Percentiles rank a stretch among this genome's conserved stretches.
Evolutionary conservation across 164 flowering plant genomes (phyloP).

Genomic region (Macadamia integrifolia): DNA sequence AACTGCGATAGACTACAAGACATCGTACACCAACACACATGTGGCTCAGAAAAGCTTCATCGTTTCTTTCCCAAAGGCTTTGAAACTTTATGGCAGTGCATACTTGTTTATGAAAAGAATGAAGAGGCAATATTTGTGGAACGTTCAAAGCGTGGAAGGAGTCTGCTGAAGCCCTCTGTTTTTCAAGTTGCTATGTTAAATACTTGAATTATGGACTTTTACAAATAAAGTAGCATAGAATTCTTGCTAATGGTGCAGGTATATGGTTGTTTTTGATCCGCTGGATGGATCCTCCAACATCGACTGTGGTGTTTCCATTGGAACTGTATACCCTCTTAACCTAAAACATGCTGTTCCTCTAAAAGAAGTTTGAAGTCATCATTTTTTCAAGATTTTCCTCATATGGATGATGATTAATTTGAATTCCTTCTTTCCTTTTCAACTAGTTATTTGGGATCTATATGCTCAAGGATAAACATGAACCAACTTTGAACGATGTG

Average conservation of each 20-base stretch:
- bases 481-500: conserved; percentile 72
- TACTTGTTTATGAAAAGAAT: conserved; percentile 97
- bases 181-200: background rate
- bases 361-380: background rate
- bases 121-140: conserved; percentile 96
- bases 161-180: conserved; percentile 11
- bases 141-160: conserved; percentile 82
- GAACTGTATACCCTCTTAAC: conserved; percentile 54
- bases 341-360: background rate
- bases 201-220: conserved; percentile 2
- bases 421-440: background rate
- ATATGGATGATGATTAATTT: background rate
- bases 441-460: conserved; percentile 87
- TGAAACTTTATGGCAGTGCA: conserved; percentile 42
- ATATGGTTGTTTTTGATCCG: conserved; percentile 89
- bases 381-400: background rate
- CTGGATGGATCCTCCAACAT: conserved; percentile 62
- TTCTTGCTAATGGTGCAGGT: conserved; percentile 34
- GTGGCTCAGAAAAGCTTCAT: background rate
- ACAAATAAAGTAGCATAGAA: background rate
- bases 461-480: conserved; percentile 36
- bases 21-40: background rate
- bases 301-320: conserved; percentile 98
- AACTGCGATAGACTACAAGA: no score
- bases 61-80: background rate